These are phyloP conservation scores for Solidago caesia DNA, from an alignment of 129 eudicot genomes.

Conservation along the genomic window DNA sequence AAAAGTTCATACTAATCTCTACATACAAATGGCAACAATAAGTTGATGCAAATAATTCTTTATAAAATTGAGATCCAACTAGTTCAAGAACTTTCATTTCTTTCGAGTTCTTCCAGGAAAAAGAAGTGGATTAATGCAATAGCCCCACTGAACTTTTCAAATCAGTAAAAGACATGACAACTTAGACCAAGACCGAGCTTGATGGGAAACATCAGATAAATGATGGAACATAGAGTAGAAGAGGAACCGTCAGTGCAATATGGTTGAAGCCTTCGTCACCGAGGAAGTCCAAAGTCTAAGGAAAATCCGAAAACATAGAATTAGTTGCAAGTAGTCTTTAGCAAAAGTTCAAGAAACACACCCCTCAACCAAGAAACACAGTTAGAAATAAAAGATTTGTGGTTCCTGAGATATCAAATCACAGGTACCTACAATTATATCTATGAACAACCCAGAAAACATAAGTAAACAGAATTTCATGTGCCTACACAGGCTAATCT, in stretches of 20 bases:
- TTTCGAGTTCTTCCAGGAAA: conserved; percentile 7
- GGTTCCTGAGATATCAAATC: not conserved
- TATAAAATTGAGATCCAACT: not conserved
- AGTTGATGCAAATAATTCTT: conserved; percentile 9
- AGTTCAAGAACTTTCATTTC: conserved; percentile 10
- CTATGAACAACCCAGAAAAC: not conserved
- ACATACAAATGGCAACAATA: not conserved
- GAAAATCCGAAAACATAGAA: conserved; percentile 15
- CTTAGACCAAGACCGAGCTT: conserved; percentile 6
- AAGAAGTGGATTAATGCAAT: conserved; percentile 2
- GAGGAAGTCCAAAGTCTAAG: conserved; percentile 70
- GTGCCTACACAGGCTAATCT: not conserved
- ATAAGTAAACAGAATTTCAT: not conserved
- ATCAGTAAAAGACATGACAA: conserved; percentile 18
- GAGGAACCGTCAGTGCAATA: conserved; percentile 25
- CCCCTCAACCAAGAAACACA: conserved; percentile 21
- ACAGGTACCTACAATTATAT: not conserved
- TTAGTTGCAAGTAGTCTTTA: conserved; percentile 29
- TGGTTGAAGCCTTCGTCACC: conserved; percentile 45
- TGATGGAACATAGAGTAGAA: conserved; percentile 7
- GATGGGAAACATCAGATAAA: not conserved
- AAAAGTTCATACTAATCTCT: not conserved
- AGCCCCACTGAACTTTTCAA: not conserved
- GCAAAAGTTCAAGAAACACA: conserved; percentile 8
- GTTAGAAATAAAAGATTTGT: conserved; percentile 11